phyloP scores from a whole-genome alignment of 208 protist genomes.

The Crithidia sp. region DNA sequence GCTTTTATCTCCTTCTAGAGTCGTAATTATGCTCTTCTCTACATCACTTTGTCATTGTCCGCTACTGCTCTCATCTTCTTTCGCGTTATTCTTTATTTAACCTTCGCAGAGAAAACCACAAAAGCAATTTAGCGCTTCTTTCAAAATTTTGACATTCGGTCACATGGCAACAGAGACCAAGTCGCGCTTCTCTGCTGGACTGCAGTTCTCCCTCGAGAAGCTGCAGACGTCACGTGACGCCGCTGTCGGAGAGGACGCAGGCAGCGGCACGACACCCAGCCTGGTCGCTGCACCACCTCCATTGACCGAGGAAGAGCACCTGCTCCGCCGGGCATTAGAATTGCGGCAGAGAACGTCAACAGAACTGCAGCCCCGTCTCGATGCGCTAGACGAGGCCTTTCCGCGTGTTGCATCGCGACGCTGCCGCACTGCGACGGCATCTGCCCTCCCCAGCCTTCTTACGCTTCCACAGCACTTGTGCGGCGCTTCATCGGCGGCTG shows the following conservation, averaged over 20 bases:
- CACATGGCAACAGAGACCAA: background rate
- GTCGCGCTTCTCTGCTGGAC: slow-evolving; percentile 19
- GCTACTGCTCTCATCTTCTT: too few relatives aligned
- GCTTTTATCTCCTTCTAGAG: too few relatives aligned
- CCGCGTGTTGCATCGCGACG: slow-evolving; percentile 9
- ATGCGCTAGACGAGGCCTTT: slow-evolving; percentile 12
- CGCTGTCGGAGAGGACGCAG: too few relatives aligned
- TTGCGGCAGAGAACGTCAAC: slow-evolving; percentile 10
- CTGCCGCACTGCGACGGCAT: slow-evolving; percentile 9
- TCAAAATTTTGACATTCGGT: too few relatives aligned
- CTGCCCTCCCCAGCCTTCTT: slow-evolving; percentile 22
- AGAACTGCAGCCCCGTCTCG: slow-evolving; percentile 14
- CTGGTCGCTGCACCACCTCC: background rate
- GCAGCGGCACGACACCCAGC: background rate
- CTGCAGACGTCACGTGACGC: background rate
- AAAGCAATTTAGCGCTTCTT: too few relatives aligned
- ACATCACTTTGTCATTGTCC: too few relatives aligned
- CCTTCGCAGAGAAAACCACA: too few relatives aligned
- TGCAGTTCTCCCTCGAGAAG: slow-evolving; percentile 15
- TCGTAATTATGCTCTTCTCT: too few relatives aligned
- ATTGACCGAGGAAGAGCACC: slow-evolving; percentile 17
- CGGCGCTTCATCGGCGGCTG: slow-evolving; percentile 2
- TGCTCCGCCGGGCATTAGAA: slow-evolving; percentile 2
- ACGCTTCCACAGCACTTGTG: slow-evolving; percentile 15
- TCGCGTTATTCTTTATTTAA: too few relatives aligned